Percentiles rank a stretch among this genome's conserved stretches.
Evolutionary conservation across 2,329 filamentous ascomycete genomes (phyloP).

Genomic region (Aurifilum marmelostoma): DNA sequence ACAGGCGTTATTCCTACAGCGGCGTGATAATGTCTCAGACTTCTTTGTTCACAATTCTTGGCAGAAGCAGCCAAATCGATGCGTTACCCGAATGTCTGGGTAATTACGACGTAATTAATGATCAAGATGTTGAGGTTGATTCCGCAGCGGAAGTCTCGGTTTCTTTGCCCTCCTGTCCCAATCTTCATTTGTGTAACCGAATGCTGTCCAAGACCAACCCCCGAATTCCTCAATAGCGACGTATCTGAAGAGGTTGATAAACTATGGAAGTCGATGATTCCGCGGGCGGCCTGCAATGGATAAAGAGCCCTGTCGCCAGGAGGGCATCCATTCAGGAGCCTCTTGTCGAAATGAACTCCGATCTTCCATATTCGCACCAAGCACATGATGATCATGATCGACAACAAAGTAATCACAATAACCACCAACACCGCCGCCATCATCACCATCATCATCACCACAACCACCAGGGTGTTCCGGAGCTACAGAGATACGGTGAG

Average conservation of each 20-base stretch:
- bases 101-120: background rate
- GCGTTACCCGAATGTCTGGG: background rate
- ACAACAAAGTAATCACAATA: background rate
- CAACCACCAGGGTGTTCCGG: background rate
- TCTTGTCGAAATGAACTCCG: background rate
- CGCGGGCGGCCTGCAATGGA: background rate
- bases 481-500: background rate
- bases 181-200: background rate
- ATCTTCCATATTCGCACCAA: background rate
- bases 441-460: background rate
- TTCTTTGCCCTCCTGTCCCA: background rate
- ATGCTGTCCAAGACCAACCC: background rate
- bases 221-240: background rate
- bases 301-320: slow-evolving; percentile 11
- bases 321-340: background rate
- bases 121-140: background rate
- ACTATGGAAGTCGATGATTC: background rate
- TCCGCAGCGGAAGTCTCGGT: background rate
- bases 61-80: background rate
- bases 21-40: background rate
- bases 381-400: background rate
- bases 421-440: background rate
- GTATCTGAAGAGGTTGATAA: background rate
- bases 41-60: slow-evolving; percentile 6
- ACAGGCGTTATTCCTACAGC: background rate